Base-by-base conservation (phyloP, 129 eudicot species). In the Flaveria trinervia region DNA sequence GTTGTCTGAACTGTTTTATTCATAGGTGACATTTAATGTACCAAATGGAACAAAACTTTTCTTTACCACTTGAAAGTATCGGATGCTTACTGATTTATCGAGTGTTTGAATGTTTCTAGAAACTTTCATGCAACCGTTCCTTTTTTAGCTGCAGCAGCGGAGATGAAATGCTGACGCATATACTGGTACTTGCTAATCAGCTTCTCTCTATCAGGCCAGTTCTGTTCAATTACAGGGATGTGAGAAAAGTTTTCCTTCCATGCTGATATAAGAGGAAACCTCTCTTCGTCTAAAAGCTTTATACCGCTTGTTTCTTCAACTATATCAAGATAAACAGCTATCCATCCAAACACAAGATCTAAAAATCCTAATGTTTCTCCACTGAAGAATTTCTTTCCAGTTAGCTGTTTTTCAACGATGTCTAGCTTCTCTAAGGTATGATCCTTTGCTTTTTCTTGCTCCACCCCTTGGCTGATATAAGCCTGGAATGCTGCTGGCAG, bases 341-440 rank as follows among this genome's bases (percentile, higher is more conserved):
- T 64, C 69, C 69, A 64, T 64, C 69, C 69, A 30, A 64, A 64
- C 69, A 64, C 69, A 16, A 64, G 69, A 64, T 64, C 69, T 30
- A 64, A 30, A n/a, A 30, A 64, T 64, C 69, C 69, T 17, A 84
- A 72, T 33, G 64, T 77, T 36, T 84, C 82, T 44, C 96, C 96
- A 1, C 83, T 80, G 12, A 89, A 86, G 81, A 74, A 89, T 75
- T 80, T 83, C 75, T 86, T 86, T 26, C 83, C 91, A 7, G 79
- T 44, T 1, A 86, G 83, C 22, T 72, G 80, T 44, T 82, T 76
- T 75, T 86, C 91, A 0, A 89, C 46, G 14, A 78, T 30, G 70
- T 81, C 77, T 51, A 86, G 76, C 72, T 82, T 70, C 46, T 70
- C 71, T 39, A 65, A 33, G 49, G 49, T n/a, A 33, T 16, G 22